Percentiles rank a stretch among this genome's conserved stretches.
Conservation (phyloP, 306 rosid species). For the Herpetospermum pedunculosum region DNA sequence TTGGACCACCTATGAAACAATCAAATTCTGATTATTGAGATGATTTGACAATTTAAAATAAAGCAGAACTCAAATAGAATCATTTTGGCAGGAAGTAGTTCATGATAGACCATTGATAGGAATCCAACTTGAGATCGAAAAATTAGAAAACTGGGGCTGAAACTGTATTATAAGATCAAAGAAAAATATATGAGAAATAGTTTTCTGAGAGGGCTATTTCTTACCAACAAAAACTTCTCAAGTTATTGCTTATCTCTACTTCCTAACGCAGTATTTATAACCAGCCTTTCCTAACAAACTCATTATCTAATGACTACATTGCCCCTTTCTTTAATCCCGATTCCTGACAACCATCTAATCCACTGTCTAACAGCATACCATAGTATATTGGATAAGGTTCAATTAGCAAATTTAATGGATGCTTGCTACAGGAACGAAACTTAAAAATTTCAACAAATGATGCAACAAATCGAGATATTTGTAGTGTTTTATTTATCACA, state of each 20-base stretch:
- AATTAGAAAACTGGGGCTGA: background rate
- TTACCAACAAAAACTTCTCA: background rate
- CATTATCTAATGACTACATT: background rate
- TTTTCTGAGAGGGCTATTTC: background rate
- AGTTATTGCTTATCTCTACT: background rate
- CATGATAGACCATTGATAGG: background rate
- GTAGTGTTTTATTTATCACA: background rate
- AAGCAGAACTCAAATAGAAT: background rate
- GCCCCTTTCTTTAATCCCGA: background rate
- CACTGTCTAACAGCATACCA: background rate
- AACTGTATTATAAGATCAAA: background rate
- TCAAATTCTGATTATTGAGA: background rate
- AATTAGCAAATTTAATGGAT: background rate
- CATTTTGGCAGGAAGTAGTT: background rate
- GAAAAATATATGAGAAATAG: background rate
- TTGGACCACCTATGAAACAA: background rate
- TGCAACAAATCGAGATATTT: background rate
- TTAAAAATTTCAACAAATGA: background rate
- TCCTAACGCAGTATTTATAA: background rate
- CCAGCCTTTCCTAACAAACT: background rate
- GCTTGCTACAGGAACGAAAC: background rate
- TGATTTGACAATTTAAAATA: background rate
- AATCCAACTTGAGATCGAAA: background rate
- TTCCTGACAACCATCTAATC: background rate
- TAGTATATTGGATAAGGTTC: background rate